Conservation (phyloP, 495 filamentous ascomycete genomes). For the Penicillium simplicissimum region DNA sequence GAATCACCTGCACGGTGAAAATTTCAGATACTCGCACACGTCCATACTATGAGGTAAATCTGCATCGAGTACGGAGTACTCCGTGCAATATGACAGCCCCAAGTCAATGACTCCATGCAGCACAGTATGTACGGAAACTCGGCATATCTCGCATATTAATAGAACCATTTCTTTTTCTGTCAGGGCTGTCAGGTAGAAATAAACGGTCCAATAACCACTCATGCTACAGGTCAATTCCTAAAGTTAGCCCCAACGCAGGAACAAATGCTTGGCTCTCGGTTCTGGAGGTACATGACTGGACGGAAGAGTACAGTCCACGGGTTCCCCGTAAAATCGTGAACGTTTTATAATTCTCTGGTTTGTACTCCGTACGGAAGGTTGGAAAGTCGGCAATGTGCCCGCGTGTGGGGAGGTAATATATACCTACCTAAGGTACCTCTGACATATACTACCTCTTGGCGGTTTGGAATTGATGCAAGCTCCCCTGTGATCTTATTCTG, state of each 20-base stretch:
- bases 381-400: not conserved
- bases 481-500: not conserved
- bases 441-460: slow-evolving; percentile 5
- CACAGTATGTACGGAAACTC: not conserved
- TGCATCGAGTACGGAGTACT: too few relatives aligned
- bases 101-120: too few relatives aligned
- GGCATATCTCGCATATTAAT: not conserved
- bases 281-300: not conserved
- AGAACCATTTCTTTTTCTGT: not conserved
- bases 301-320: not conserved
- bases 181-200: not conserved
- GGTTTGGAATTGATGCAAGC: not conserved
- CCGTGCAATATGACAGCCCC: too few relatives aligned
- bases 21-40: not conserved
- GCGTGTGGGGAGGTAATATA: too few relatives aligned
- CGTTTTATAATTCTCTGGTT: not conserved
- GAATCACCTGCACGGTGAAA: not conserved
- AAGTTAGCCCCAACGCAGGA: not conserved
- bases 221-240: not conserved
- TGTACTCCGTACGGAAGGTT: not conserved
- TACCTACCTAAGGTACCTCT: too few relatives aligned
- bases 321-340: not conserved
- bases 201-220: not conserved
- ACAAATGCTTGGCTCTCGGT: not conserved
- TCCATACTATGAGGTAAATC: not conserved